Evolutionary conservation across 345 rosid species (phyloP).

Genomic region (thale cress (Arabidopsis thaliana)): TAIR10.1 NC_003070.9:23832501-23833000

Average conservation of each 20-base stretch:
- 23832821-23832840: conserved; percentile 63
- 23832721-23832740: conserved; percentile 56
- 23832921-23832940: conserved; percentile 29
- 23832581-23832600: conserved; percentile 89
- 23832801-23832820: conserved; percentile 69
- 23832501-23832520: conserved; percentile 97
- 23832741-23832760: conserved; percentile 91
- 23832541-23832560: conserved; percentile 82
- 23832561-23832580: conserved; percentile 92
- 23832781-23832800: conserved; percentile 53
- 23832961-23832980: conserved; percentile 15
- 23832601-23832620: conserved; percentile 69
- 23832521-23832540: conserved; percentile 80
- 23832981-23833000: neutral
- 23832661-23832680: conserved; percentile 69
- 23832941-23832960: neutral
- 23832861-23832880: conserved; percentile 50
- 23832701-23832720: conserved; percentile 74
- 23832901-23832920: neutral
- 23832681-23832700: conserved; percentile 89
- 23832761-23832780: conserved; percentile 80
- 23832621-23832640: conserved; percentile 45
- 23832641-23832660: conserved; percentile 62
- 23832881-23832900: conserved; percentile 7
- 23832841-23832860: conserved; percentile 54